Base-by-base conservation (phyloP, 768 basidiomycete species). In the Lentinula boryana region DNA sequence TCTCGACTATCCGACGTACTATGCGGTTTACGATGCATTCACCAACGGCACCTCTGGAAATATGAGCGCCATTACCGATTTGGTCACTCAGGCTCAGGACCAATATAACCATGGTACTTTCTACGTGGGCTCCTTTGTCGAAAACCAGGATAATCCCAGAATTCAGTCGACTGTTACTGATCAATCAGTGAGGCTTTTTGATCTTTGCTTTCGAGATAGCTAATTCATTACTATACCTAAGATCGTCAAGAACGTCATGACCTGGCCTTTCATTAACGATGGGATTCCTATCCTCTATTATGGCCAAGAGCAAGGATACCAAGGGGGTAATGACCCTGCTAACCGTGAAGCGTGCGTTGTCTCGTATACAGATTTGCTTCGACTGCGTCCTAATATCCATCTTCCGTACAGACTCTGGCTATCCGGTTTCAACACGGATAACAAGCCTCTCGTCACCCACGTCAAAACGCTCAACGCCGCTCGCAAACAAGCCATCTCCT, bases 241-340 rank as follows among this genome's bases (percentile, higher is more conserved):
- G 70, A 67, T 75, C 44, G 52, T 66, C 40, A 79, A 75, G 66
- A 88, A 88, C 67, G 84, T 84, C 23, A 81, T 88, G 78, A 72
- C 79, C 27, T 86, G 84, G 73, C 78, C 76, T 54, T 88, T 87
- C 69, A 79, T 85, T 74, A 78, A 80, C 48, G 88, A 89, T 61
- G 85, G 87, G 18, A 84, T 88, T 63, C 87, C 87, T 2, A 84
- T 88, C 60, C 69, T 87, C 41, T 89, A 89, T 68, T 87, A 87
- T 62, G 87, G 87, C 8, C 87, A 88, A 67, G 88, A 88, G 68
- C 88, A 88, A 71, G 75, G 79, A n/a, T 83, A 84, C 64, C 68
- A 70, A 51, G 88, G 88, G 21, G 76, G 72, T 58, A 72, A 65
- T 4, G 85, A 87, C 65, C 88, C 86, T 46, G 72, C 75, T 61